phyloP scores from a whole-genome alignment of 176 grass and related monocot species.

The Aegilops tauschii region DNA sequence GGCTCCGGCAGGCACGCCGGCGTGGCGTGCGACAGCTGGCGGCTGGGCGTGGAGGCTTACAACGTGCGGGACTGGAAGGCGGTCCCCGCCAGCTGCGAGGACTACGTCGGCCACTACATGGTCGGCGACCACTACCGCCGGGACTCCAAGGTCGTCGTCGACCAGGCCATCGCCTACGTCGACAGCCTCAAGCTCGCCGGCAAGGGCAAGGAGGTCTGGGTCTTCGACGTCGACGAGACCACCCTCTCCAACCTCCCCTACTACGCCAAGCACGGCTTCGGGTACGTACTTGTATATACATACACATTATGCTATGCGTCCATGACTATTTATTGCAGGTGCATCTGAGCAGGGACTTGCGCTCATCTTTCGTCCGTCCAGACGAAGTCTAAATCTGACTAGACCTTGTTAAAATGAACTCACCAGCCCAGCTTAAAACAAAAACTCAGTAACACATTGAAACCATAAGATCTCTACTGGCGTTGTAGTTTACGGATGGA shows the following conservation, averaged over 20 bases:
- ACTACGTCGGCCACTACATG: slow-evolving; percentile 62
- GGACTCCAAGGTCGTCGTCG: slow-evolving; percentile 42
- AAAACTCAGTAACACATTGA: too few relatives aligned
- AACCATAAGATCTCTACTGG: too few relatives aligned
- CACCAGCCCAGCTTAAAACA: too few relatives aligned
- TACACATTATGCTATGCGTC: too few relatives aligned
- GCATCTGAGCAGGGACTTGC: background rate
- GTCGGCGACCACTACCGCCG: slow-evolving; percentile 32
- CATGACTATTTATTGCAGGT: background rate
- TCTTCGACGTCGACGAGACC: slow-evolving; percentile 74
- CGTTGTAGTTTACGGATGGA: too few relatives aligned
- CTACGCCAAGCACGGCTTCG: slow-evolving; percentile 52
- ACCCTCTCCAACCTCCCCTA: slow-evolving; percentile 57
- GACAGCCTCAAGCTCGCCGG: slow-evolving; percentile 15
- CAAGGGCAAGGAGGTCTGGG: slow-evolving; percentile 55
- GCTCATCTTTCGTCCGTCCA: background rate
- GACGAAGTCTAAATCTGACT: background rate
- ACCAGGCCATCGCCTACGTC: slow-evolving; percentile 49
- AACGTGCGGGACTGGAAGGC: slow-evolving; percentile 42
- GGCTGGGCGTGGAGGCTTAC: slow-evolving; percentile 49
- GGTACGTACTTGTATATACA: slow-evolving; percentile 19
- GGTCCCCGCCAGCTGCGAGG: slow-evolving; percentile 38
- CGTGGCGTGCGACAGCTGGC: slow-evolving; percentile 59
- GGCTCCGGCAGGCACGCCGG: slow-evolving; percentile 5
- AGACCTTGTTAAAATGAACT: background rate